phyloP scores from a whole-genome alignment of 2,329 filamentous ascomycete species.

The Trichoderma semiorbis region DNA sequence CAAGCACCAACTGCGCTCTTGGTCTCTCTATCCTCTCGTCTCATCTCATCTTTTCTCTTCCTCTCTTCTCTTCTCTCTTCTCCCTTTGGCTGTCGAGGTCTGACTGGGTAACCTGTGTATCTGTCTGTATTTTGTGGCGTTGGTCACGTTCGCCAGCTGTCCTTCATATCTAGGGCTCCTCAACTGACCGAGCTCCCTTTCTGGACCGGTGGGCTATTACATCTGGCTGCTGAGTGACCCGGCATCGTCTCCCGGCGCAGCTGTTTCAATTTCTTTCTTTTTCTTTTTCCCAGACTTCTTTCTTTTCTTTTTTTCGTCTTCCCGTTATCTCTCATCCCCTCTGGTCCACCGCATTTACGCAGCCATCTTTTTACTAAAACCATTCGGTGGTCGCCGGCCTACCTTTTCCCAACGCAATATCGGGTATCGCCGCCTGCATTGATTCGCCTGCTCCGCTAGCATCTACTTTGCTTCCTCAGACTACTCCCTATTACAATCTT shows the following conservation, averaged over 20 bases:
- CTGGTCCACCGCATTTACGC: neutral
- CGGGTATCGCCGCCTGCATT: constrained; percentile 17
- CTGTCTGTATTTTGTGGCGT: neutral
- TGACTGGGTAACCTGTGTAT: neutral
- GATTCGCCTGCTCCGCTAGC: constrained; percentile 8
- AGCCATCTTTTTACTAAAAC: neutral
- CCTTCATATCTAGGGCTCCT: neutral
- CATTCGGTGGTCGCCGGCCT: constrained; percentile 15
- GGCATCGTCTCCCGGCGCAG: neutral
- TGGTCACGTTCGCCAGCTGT: neutral
- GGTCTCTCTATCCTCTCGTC: neutral
- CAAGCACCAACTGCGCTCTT: neutral
- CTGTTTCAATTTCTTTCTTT: neutral
- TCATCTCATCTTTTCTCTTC: neutral
- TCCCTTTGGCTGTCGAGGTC: neutral
- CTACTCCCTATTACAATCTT: constrained; percentile 7
- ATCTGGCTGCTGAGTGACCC: neutral
- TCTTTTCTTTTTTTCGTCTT: neutral
- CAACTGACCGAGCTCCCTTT: constrained; percentile 15
- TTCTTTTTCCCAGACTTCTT: neutral
- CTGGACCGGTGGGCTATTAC: constrained; percentile 10
- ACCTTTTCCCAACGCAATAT: constrained; percentile 4
- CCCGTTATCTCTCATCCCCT: neutral
- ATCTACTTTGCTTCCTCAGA: neutral
- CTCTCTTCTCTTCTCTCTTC: neutral